phyloP scores from a whole-genome alignment of 192 early-diverging fungal genomes.

The Mortierella alpina region DNA sequence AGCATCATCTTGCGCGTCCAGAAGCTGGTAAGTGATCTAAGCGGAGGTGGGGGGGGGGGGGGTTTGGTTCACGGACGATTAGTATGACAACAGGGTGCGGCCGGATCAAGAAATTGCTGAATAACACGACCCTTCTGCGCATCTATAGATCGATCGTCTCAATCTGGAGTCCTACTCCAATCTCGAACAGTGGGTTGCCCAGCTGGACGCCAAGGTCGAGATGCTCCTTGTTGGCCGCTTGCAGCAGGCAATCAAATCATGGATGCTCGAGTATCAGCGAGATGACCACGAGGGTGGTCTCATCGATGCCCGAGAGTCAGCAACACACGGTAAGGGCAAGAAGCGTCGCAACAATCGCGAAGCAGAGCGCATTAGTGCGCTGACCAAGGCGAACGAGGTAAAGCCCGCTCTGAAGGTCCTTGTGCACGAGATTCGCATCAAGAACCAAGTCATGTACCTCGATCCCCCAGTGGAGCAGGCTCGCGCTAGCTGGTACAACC shows the following conservation, averaged over 20 bases:
- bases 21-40: constrained; percentile 67
- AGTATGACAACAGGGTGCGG: no score
- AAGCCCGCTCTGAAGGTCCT: constrained; percentile 75
- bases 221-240: constrained; percentile 78
- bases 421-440: constrained; percentile 89
- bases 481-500: constrained; percentile 85
- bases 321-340: constrained; percentile 59
- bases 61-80: not conserved
- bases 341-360: constrained; percentile 46
- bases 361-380: constrained; percentile 45
- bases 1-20: constrained; percentile 86
- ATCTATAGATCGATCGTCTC: constrained; percentile 81
- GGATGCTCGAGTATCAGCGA: constrained; percentile 76
- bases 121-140: not conserved
- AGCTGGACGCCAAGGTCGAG: constrained; percentile 86
- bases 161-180: constrained; percentile 97
- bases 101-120: not conserved
- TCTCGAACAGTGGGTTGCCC: constrained; percentile 87
- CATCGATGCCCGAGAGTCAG: constrained; percentile 55
- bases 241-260: constrained; percentile 78
- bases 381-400: constrained; percentile 55
- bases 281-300: constrained; percentile 57
- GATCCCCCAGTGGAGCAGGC: constrained; percentile 97
- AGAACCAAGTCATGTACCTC: constrained; percentile 96
- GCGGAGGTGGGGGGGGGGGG: no score